Conservation (phyloP, 2,329 filamentous ascomycete species). For the Epichloe bromicola region DNA sequence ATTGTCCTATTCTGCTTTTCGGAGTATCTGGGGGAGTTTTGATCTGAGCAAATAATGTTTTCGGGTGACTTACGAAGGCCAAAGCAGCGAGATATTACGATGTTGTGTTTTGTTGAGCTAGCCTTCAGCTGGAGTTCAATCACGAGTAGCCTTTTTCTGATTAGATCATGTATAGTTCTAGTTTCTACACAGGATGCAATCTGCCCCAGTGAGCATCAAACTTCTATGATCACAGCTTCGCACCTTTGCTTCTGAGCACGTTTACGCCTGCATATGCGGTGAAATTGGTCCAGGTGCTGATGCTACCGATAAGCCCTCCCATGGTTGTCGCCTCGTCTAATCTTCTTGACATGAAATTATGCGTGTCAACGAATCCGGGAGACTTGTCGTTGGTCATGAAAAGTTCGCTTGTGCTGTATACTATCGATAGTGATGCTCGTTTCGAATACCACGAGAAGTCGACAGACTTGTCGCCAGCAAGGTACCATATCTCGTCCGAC, state of each 20-base stretch:
- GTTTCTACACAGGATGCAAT: neutral
- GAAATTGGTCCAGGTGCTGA: conserved; percentile 72
- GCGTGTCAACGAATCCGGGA: conserved; percentile 60
- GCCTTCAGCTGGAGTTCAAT: neutral
- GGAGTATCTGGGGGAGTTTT: neutral
- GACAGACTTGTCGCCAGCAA: conserved; percentile 69
- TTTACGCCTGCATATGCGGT: conserved; percentile 67
- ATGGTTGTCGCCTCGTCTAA: conserved; percentile 55
- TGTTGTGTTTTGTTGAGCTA: neutral
- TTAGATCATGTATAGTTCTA: neutral
- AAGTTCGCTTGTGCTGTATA: conserved; percentile 64
- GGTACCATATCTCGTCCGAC: conserved; percentile 84
- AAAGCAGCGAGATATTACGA: neutral
- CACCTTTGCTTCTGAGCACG: conserved; percentile 74
- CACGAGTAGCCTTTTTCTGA: neutral
- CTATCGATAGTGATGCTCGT: conserved; percentile 40
- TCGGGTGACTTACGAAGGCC: neutral
- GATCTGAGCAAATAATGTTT: neutral
- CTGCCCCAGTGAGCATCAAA: neutral
- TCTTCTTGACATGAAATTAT: conserved; percentile 64
- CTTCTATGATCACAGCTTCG: conserved; percentile 48
- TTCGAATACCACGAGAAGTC: conserved; percentile 79
- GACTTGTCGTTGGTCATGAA: conserved; percentile 89
- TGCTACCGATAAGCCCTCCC: conserved; percentile 46
- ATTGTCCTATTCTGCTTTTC: neutral